phyloP scores from a whole-genome alignment of 805 yeast species.

The Suhomyces sp. region DNA sequence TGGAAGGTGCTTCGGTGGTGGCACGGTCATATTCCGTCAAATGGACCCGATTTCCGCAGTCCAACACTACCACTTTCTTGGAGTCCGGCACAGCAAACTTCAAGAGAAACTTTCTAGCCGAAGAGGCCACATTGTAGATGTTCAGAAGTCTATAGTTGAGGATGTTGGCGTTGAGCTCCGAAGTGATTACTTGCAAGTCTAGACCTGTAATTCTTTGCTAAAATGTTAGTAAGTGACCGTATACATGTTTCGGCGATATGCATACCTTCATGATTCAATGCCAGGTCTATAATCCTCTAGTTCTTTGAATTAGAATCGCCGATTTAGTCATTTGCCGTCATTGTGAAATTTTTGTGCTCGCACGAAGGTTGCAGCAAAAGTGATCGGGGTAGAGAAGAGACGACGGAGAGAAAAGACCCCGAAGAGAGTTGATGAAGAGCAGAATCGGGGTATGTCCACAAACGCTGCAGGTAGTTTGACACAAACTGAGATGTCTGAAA shows the following conservation, averaged over 20 bases:
- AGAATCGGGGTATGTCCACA: too few relatives aligned
- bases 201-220: slow-evolving; percentile 85
- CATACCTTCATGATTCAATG: background rate
- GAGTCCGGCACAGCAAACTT: slow-evolving; percentile 84
- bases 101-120: slow-evolving; percentile 68
- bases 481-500: too few relatives aligned
- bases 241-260: background rate
- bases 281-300: background rate
- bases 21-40: slow-evolving; percentile 78
- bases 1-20: slow-evolving; percentile 76
- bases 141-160: slow-evolving; percentile 74
- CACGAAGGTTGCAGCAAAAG: background rate
- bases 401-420: background rate
- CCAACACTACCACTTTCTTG: slow-evolving; percentile 70
- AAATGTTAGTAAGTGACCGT: background rate
- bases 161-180: slow-evolving; percentile 59
- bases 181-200: slow-evolving; percentile 69
- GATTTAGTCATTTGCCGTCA: background rate
- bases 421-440: too few relatives aligned
- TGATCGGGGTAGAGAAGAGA: background rate
- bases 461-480: too few relatives aligned
- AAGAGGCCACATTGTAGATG: slow-evolving; percentile 74
- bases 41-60: slow-evolving; percentile 82
- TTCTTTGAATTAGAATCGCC: background rate
- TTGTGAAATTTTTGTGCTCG: background rate